Percentiles rank a stretch among this genome's conserved stretches.
These are phyloP conservation scores for Umbelopsis sp. DNA, from an alignment of 371 early-diverging fungal species.

Conservation along the genomic window DNA sequence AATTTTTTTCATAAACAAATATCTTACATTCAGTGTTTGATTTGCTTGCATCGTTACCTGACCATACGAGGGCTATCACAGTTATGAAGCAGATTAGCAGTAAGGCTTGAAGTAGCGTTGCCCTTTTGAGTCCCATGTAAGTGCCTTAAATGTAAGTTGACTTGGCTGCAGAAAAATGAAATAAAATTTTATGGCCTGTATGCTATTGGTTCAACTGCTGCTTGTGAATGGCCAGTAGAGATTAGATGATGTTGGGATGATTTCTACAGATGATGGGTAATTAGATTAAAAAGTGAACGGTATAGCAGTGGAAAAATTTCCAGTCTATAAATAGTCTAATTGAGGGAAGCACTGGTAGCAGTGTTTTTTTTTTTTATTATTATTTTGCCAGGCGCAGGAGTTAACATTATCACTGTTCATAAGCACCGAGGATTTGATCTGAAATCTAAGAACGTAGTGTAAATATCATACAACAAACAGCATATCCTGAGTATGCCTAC, in stretches of 20 bases:
- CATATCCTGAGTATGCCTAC: background rate
- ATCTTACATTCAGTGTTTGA: background rate
- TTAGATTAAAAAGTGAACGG: background rate
- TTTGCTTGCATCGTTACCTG: background rate
- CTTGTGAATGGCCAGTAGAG: background rate
- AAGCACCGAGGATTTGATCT: constrained; percentile 7
- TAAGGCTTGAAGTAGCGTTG: constrained; percentile 2
- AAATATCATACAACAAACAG: background rate
- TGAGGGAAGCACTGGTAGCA: background rate
- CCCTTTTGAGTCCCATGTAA: constrained; percentile 9
- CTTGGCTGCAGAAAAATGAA: background rate
- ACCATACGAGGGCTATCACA: constrained; percentile 3
- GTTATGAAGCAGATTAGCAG: constrained; percentile 4
- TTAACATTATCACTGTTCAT: background rate
- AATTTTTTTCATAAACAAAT: background rate
- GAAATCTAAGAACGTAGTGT: background rate
- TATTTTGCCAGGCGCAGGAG: background rate
- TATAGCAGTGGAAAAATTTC: constrained; percentile 3
- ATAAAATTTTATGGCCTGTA: background rate
- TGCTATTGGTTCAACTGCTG: background rate
- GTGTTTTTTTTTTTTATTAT: background rate
- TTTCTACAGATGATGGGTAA: constrained; percentile 5
- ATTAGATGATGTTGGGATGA: background rate
- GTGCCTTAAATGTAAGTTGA: background rate
- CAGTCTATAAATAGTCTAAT: background rate